phyloP scores from a whole-genome alignment of 2,329 filamentous ascomycete genomes.

The Diplodia seriata region DNA sequence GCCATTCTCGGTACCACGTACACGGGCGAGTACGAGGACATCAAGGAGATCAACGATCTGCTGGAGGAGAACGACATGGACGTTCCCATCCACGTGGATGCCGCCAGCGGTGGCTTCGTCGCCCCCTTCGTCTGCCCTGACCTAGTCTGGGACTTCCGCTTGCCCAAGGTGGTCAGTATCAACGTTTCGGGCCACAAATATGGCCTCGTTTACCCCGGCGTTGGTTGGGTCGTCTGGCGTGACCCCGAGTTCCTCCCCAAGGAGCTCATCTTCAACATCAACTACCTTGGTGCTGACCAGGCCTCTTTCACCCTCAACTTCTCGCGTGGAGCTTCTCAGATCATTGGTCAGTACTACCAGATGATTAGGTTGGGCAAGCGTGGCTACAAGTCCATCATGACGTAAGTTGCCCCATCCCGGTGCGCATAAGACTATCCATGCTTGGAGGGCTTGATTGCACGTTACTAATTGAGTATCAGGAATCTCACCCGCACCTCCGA shows the following conservation, averaged over 20 bases:
- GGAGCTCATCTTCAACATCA: slow-evolving; percentile 98
- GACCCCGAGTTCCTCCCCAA: slow-evolving; percentile 81
- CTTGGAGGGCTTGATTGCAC: not conserved
- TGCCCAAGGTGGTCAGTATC: slow-evolving; percentile 88
- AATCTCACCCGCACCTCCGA: slow-evolving; percentile 91
- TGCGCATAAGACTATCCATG: not conserved
- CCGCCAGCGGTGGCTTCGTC: slow-evolving; percentile 90
- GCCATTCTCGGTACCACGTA: slow-evolving; percentile 91
- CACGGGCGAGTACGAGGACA: slow-evolving; percentile 94
- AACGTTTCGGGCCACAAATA: slow-evolving; percentile 90
- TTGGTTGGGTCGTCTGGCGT: slow-evolving; percentile 94
- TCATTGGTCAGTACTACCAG: slow-evolving; percentile 98
- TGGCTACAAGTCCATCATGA: slow-evolving; percentile 92
- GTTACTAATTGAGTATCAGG: slow-evolving; percentile 31
- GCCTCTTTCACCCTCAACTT: slow-evolving; percentile 97
- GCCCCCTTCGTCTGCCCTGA: slow-evolving; percentile 87
- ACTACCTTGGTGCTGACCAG: slow-evolving; percentile 95
- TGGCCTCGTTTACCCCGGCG: slow-evolving; percentile 76
- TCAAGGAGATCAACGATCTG: slow-evolving; percentile 89
- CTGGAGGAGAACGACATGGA: slow-evolving; percentile 77
- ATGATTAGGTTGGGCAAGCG: slow-evolving; percentile 92
- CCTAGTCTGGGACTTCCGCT: slow-evolving; percentile 89
- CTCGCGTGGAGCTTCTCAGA: slow-evolving; percentile 91
- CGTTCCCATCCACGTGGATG: slow-evolving; percentile 90
- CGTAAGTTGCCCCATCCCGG: slow-evolving; percentile 41